A percentile compares a stretch with the other conserved stretches of the same genome.
phyloP scores from a whole-genome alignment of 1,139 yeast genomes.

The Scheffersomyces titani region DNA sequence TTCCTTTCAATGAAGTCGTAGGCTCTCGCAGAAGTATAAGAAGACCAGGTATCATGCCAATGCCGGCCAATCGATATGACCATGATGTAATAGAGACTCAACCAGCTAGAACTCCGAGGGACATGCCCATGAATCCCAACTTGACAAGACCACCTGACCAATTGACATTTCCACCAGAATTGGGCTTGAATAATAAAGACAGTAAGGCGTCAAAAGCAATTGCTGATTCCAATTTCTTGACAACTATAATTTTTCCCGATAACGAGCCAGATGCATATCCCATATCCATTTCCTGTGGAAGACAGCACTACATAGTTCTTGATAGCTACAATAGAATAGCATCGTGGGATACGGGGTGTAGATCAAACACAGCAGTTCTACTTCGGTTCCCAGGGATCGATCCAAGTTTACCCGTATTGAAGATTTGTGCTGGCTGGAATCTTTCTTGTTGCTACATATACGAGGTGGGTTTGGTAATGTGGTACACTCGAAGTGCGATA shows the following conservation, averaged over 20 bases:
- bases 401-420: conserved; percentile 26
- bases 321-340: conserved; percentile 54
- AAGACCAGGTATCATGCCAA: conserved; percentile 8
- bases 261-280: conserved; percentile 11
- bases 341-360: conserved; percentile 62
- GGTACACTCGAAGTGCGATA: conserved; percentile 52
- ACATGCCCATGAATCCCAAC: conserved; percentile 16
- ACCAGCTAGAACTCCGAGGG: conserved; percentile 4
- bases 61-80: conserved; percentile 6
- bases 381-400: conserved; percentile 37
- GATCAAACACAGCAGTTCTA: conserved; percentile 46
- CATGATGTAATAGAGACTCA: conserved; percentile 6
- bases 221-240: conserved; percentile 31
- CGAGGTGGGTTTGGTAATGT: conserved; percentile 57
- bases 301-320: conserved; percentile 66
- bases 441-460: conserved; percentile 53
- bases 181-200: conserved; percentile 2
- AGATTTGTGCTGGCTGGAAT: conserved; percentile 73
- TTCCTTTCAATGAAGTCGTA: conserved; percentile 10
- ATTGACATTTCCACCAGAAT: conserved; percentile 15
- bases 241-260: conserved; percentile 27
- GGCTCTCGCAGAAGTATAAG: conserved; percentile 17
- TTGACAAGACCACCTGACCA: conserved; percentile 22
- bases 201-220: conserved; percentile 5
- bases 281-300: conserved; percentile 59